Evolutionary conservation across 1,139 yeast species (phyloP).

Genomic region (Blastobotrys capitulatus): DNA sequence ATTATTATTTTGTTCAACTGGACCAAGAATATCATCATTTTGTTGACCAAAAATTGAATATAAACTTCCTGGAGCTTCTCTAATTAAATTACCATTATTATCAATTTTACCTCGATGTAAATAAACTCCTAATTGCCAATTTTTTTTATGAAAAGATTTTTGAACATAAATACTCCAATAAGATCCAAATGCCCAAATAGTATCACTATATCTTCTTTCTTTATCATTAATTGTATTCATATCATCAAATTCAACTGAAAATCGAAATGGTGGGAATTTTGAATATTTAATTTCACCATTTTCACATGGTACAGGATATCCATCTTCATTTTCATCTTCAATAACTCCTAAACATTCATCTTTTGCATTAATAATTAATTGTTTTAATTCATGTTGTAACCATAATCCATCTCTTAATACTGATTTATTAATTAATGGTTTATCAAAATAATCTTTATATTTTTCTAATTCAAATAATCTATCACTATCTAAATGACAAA

Average conservation of each 20-base stretch:
- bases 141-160: slow-evolving; percentile 39
- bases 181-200: slow-evolving; percentile 54
- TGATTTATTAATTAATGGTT: slow-evolving; percentile 35
- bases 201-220: slow-evolving; percentile 44
- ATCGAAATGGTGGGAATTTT: slow-evolving; percentile 47
- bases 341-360: slow-evolving; percentile 13
- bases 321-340: slow-evolving; percentile 14
- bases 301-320: slow-evolving; percentile 23
- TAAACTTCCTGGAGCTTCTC: not conserved
- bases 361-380: slow-evolving; percentile 19
- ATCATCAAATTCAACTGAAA: slow-evolving; percentile 46
- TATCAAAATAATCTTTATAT: slow-evolving; percentile 34
- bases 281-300: slow-evolving; percentile 26
- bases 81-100: slow-evolving; percentile 7
- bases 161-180: slow-evolving; percentile 52
- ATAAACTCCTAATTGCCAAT: slow-evolving; percentile 49
- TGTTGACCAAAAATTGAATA: not conserved
- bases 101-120: slow-evolving; percentile 39
- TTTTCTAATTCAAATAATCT: slow-evolving; percentile 41
- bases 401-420: slow-evolving; percentile 44
- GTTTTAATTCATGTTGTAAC: slow-evolving; percentile 41
- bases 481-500: slow-evolving; percentile 44
- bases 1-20: not conserved
- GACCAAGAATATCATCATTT: not conserved
- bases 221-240: slow-evolving; percentile 41